A percentile compares a stretch with the other conserved stretches of the same genome.
phyloP scores from a whole-genome alignment of 768 basidiomycete genomes.

The Tylopilus vinaceipallidus region DNA sequence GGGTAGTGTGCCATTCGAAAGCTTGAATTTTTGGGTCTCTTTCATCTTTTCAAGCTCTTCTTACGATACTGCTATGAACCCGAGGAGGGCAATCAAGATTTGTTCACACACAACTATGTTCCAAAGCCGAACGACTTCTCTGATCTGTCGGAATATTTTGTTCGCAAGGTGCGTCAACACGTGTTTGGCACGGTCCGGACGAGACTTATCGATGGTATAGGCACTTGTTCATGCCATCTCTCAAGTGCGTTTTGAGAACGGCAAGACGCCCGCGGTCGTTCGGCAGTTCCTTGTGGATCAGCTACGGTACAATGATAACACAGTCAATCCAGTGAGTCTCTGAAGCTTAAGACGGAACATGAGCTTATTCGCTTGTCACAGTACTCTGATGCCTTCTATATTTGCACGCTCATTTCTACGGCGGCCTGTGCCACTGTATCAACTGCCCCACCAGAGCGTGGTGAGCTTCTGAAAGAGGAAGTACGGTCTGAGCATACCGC shows the following conservation, averaged over 20 bases:
- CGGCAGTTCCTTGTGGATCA: constrained; percentile 89
- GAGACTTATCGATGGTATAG: constrained; percentile 37
- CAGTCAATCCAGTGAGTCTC: constrained; percentile 72
- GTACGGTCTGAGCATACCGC: constrained; percentile 60
- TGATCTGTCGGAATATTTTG: constrained; percentile 89
- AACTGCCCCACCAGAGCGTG: constrained; percentile 73
- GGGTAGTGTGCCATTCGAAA: constrained; percentile 77
- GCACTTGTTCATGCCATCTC: constrained; percentile 80
- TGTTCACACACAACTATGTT: constrained; percentile 87
- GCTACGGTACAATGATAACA: constrained; percentile 94
- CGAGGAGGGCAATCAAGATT: constrained; percentile 74
- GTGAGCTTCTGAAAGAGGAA: constrained; percentile 71
- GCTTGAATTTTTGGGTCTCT: constrained; percentile 86
- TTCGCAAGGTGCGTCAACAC: constrained; percentile 68
- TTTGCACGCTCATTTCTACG: constrained; percentile 81
- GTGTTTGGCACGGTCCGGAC: background rate
- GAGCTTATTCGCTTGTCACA: constrained; percentile 31
- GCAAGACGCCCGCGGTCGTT: constrained; percentile 83
- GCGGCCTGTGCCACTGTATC: constrained; percentile 80
- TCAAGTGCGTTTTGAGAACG: constrained; percentile 81
- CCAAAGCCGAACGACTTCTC: constrained; percentile 94
- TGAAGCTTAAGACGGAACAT: background rate
- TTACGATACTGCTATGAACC: constrained; percentile 88
- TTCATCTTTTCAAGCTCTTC: constrained; percentile 95
- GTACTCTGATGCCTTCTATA: constrained; percentile 91